phyloP scores from a whole-genome alignment of 2,329 filamentous ascomycete genomes.

The Acephala macrosclerotiorum region DNA sequence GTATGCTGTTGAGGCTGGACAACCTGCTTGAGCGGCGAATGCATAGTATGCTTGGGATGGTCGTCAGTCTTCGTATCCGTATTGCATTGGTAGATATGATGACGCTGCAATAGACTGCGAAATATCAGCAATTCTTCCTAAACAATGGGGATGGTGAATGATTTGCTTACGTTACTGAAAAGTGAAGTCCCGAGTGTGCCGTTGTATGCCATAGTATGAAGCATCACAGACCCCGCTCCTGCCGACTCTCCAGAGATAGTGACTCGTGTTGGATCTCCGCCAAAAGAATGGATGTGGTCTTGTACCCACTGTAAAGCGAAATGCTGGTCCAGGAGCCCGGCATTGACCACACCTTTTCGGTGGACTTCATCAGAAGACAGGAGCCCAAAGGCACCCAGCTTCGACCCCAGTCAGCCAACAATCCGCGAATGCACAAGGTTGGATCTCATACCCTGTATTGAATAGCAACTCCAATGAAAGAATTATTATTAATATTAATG shows the following conservation, averaged over 20 bases:
- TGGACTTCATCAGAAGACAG: slow-evolving; percentile 43
- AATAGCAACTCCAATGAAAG: slow-evolving; percentile 42
- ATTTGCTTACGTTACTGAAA: not conserved
- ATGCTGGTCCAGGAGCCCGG: slow-evolving; percentile 46
- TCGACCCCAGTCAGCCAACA: not conserved
- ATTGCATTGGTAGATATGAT: not conserved
- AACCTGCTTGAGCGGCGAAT: not conserved
- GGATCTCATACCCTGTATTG: not conserved
- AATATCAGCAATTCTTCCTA: not conserved
- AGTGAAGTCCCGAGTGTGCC: slow-evolving; percentile 1
- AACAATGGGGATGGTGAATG: not conserved
- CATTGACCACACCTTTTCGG: slow-evolving; percentile 51
- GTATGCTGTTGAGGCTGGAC: not conserved
- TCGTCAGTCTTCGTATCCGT: not conserved
- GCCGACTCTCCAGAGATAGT: slow-evolving; percentile 61
- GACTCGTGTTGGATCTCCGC: slow-evolving; percentile 54
- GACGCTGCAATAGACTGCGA: not conserved
- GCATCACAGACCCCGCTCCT: slow-evolving; percentile 39
- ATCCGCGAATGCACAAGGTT: slow-evolving; percentile 23
- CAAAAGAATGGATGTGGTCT: slow-evolving; percentile 36
- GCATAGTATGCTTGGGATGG: not conserved
- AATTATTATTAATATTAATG: slow-evolving; percentile 16
- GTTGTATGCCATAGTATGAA: not conserved
- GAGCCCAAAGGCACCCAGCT: slow-evolving; percentile 45
- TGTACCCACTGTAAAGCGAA: slow-evolving; percentile 54